A percentile compares a stretch with the other conserved stretches of the same genome.
These are phyloP conservation scores for Chenopodium album DNA, from an alignment of 148 eudicot genomes.

Conservation along the genomic window DNA sequence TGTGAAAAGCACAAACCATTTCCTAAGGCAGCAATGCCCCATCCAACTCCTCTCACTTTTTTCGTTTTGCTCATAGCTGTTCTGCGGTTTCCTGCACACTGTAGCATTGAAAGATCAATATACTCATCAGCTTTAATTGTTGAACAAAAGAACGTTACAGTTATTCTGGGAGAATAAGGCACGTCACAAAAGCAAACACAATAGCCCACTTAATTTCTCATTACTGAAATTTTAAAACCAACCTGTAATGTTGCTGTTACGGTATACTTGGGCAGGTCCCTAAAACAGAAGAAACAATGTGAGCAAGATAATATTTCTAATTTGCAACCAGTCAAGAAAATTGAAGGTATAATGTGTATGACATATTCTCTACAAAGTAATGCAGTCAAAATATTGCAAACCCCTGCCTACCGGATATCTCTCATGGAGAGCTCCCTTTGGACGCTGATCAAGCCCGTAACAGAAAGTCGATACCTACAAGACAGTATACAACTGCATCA, in stretches of 20 bases:
- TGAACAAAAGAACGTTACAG: neutral
- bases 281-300: conserved; percentile 30
- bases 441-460: conserved; percentile 51
- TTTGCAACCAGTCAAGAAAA: neutral
- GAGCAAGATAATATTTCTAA: conserved; percentile 3
- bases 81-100: conserved; percentile 99
- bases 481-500: conserved; percentile 19
- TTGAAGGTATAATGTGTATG: neutral
- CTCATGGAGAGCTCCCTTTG: conserved; percentile 66
- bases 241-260: conserved; percentile 89
- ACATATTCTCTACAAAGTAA: neutral
- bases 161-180: neutral
- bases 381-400: neutral
- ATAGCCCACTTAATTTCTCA: neutral
- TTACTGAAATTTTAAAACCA: neutral
- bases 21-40: conserved; percentile 89
- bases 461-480: conserved; percentile 63
- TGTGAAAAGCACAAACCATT: conserved; percentile 57
- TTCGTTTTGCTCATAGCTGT: conserved; percentile 89
- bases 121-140: neutral
- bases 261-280: conserved; percentile 81
- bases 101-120: neutral
- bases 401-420: conserved; percentile 63
- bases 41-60: conserved; percentile 93
- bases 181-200: neutral